Evolutionary conservation across 2,329 filamentous ascomycete genomes (phyloP).

Genomic region (Graphilbum sp.): DNA sequence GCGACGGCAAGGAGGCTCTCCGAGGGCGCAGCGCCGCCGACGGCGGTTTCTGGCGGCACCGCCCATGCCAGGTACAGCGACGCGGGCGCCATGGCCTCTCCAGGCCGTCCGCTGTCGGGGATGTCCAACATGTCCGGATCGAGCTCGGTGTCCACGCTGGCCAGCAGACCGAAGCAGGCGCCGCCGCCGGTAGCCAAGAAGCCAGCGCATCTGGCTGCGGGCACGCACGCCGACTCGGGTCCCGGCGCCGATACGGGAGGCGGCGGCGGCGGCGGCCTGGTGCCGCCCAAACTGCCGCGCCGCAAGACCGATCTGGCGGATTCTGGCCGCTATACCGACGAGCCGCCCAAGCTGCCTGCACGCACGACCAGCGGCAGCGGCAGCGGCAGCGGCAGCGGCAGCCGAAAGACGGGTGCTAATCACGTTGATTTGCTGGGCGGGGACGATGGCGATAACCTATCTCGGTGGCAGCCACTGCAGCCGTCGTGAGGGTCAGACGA

Average conservation of each 20-base stretch:
- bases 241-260: neutral
- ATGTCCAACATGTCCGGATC: constrained; percentile 13
- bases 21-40: too few species aligned
- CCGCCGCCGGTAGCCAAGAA: constrained; percentile 48
- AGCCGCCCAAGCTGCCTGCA: constrained; percentile 11
- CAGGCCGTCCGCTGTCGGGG: constrained; percentile 10
- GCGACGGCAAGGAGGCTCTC: too few species aligned
- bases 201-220: constrained; percentile 34
- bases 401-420: neutral
- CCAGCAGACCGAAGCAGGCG: constrained; percentile 16
- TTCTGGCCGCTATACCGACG: too few species aligned
- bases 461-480: constrained; percentile 39
- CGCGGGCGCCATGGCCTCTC: too few species aligned
- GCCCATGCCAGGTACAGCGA: too few species aligned
- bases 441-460: constrained; percentile 28
- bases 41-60: too few species aligned
- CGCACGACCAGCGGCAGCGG: constrained; percentile 9
- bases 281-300: constrained; percentile 3
- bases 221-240: constrained; percentile 5
- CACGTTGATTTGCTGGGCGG: constrained; percentile 28
- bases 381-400: neutral
- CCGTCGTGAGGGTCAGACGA: constrained; percentile 16
- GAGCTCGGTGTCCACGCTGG: constrained; percentile 14
- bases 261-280: neutral
- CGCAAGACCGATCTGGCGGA: constrained; percentile 2